A percentile compares a stretch with the other conserved stretches of the same genome.
phyloP scores from a whole-genome alignment of 257 asterid species.

The Solanum chmielewskii region DNA sequence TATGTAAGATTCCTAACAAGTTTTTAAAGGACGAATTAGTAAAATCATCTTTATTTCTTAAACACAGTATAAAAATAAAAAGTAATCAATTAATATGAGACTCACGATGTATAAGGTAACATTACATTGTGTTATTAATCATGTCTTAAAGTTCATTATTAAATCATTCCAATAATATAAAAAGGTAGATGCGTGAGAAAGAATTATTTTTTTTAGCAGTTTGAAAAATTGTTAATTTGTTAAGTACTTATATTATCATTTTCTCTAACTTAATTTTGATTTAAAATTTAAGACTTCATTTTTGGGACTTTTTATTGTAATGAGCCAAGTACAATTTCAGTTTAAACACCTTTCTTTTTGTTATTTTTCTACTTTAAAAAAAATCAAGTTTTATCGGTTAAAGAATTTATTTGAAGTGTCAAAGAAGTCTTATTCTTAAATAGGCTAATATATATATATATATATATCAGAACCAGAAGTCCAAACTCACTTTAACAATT shows the following conservation, averaged over 20 bases:
- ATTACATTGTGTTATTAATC: background rate
- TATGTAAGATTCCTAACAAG: too few relatives aligned
- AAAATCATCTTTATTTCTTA: background rate
- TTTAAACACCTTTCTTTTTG: background rate
- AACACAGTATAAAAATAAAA: background rate
- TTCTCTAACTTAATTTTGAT: background rate
- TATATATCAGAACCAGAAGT: background rate
- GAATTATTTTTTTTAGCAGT: background rate
- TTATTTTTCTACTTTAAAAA: too few relatives aligned
- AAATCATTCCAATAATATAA: background rate
- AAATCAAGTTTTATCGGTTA: background rate
- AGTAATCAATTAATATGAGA: background rate
- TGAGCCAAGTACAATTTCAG: background rate
- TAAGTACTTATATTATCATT: background rate
- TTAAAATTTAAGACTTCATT: background rate
- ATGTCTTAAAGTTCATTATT: background rate
- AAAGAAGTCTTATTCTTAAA: background rate
- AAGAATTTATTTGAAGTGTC: background rate
- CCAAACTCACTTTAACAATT: background rate
- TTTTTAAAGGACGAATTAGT: too few relatives aligned
- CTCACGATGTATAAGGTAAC: background rate
- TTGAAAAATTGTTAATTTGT: background rate
- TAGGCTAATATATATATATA: too few relatives aligned
- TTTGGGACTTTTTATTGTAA: background rate
- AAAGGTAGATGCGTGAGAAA: background rate